Percentiles rank a stretch among this genome's conserved stretches.
Conservation (phyloP, 2,329 filamentous ascomycete genomes). For the Aspergillus sp. region DNA sequence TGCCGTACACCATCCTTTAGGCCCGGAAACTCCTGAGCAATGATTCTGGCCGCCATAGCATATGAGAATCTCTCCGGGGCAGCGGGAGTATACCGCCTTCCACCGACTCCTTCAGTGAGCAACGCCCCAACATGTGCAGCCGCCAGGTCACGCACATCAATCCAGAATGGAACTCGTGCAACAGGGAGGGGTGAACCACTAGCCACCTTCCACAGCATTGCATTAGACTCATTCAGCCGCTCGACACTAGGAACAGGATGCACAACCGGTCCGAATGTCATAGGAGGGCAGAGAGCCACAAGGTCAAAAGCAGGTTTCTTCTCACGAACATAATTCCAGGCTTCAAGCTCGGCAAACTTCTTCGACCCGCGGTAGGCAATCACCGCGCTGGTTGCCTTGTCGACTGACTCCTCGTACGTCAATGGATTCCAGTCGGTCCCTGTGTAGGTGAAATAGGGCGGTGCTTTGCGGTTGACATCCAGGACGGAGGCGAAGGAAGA, state of each 20-base stretch:
- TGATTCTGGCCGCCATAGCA: slow-evolving; percentile 30
- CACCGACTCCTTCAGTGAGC: slow-evolving; percentile 27
- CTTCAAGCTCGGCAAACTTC: slow-evolving; percentile 30
- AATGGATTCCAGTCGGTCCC: slow-evolving; percentile 31
- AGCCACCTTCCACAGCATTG: slow-evolving; percentile 43
- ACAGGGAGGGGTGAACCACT: slow-evolving; percentile 35
- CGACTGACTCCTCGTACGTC: slow-evolving; percentile 26
- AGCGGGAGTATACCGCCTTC: slow-evolving; percentile 39
- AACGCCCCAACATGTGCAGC: slow-evolving; percentile 44
- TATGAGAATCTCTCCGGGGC: slow-evolving; percentile 48
- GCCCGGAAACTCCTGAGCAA: slow-evolving; percentile 3
- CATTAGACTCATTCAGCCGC: slow-evolving; percentile 45
- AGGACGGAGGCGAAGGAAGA: slow-evolving; percentile 32
- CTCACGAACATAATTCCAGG: slow-evolving; percentile 33
- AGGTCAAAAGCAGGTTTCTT: slow-evolving; percentile 41
- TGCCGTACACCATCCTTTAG: slow-evolving; percentile 26
- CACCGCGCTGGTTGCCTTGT: slow-evolving; percentile 18
- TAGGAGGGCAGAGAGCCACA: slow-evolving; percentile 46
- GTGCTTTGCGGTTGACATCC: slow-evolving; percentile 14
- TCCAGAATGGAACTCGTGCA: slow-evolving; percentile 34
- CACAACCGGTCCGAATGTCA: slow-evolving; percentile 46
- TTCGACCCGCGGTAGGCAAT: slow-evolving; percentile 33
- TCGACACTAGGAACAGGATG: slow-evolving; percentile 36
- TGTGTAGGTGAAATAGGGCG: slow-evolving; percentile 25
- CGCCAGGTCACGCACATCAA: slow-evolving; percentile 50